These are phyloP conservation scores for Tylopilus felleus DNA, from an alignment of 768 basidiomycete species.

Conservation along the genomic window DNA sequence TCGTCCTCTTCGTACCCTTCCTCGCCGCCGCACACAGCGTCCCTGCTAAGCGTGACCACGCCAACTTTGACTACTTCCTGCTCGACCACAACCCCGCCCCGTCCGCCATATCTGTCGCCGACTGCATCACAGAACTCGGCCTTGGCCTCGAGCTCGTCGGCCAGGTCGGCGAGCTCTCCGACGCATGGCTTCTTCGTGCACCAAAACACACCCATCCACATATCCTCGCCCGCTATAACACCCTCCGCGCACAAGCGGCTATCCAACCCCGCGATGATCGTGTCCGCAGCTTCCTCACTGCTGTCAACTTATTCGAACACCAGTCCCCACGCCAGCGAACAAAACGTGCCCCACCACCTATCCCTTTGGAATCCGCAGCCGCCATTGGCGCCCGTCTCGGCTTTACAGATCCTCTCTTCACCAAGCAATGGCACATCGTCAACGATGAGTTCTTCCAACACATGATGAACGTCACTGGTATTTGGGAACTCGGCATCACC, in stretches of 20 bases:
- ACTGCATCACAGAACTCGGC: slow-evolving; percentile 58
- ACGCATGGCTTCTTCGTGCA: slow-evolving; percentile 80
- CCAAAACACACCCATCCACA: slow-evolving; percentile 32
- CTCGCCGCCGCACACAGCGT: slow-evolving; percentile 1
- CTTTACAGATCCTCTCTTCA: slow-evolving; percentile 80
- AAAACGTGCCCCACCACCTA: slow-evolving; percentile 72
- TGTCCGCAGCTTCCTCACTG: slow-evolving; percentile 46
- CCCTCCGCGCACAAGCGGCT: slow-evolving; percentile 35
- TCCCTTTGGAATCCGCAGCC: slow-evolving; percentile 38
- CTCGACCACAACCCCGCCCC: slow-evolving; percentile 58
- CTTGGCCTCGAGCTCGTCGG: slow-evolving; percentile 88
- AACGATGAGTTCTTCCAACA: slow-evolving; percentile 81
- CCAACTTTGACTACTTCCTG: slow-evolving; percentile 80
- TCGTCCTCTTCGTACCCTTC: slow-evolving; percentile 7
- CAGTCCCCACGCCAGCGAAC: slow-evolving; percentile 65
- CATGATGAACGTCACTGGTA: slow-evolving; percentile 87
- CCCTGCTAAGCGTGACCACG: slow-evolving; percentile 46
- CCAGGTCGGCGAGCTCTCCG: slow-evolving; percentile 74
- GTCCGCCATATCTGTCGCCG: slow-evolving; percentile 52
- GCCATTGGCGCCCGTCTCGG: slow-evolving; percentile 57
- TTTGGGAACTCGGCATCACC: slow-evolving; percentile 90
- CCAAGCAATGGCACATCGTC: slow-evolving; percentile 90
- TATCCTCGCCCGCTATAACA: slow-evolving; percentile 49
- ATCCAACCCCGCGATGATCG: slow-evolving; percentile 36
- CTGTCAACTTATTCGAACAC: slow-evolving; percentile 57